Evolutionary conservation across 495 filamentous ascomycete genomes (phyloP), one percentile per base, ranked within the genome.

Genomic region (Tuber melanosporum): DNA sequence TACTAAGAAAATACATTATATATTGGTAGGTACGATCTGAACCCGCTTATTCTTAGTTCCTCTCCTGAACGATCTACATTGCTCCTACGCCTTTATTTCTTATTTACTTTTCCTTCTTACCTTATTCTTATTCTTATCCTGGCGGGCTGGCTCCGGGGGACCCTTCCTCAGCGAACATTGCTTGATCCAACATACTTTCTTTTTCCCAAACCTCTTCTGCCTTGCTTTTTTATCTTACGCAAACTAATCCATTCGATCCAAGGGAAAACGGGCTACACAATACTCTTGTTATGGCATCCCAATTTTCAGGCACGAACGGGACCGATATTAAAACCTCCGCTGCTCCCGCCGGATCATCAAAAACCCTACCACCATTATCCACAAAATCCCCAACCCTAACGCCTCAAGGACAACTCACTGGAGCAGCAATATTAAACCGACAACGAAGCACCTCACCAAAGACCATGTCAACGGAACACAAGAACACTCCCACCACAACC

Each of bases 391-490:
- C 80, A 6, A 76, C 41, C 46, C 42, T 82, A n/a, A 78, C 75
- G 19, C 81, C 81, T 39, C 81, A 82, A 43, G 73, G 75, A 26
- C 74, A 79, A 57, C 75, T 82, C 32, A 82, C 81, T 20, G 81
- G 80, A 71, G 77, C 71, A 49, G 80, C 80, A 20, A 80, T 75
- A 45, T 26, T 82, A 46, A 79, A 52, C 52, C 62, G 70, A 47
- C 77, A 77, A 32, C 76, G 74, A 52, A 77, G 70, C 45, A 73
- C 75, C 43, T 82, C 80, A 57, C 80, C 81, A 49, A 76, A 75
- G 8, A 76, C 72, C 19, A 82, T 77, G 81, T 49, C 49, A 39
- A 45, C 62, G 41, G 76, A 79, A 10, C 69, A 19, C 19, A 81
- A 77, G 72, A 81, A 74, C 39, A 66, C 45, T 14, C 32, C 26